A percentile compares a stretch with the other conserved stretches of the same genome.
Evolutionary conservation across 2,329 filamentous ascomycete genomes (phyloP).

Genomic region (Fusarium denticulatum): DNA sequence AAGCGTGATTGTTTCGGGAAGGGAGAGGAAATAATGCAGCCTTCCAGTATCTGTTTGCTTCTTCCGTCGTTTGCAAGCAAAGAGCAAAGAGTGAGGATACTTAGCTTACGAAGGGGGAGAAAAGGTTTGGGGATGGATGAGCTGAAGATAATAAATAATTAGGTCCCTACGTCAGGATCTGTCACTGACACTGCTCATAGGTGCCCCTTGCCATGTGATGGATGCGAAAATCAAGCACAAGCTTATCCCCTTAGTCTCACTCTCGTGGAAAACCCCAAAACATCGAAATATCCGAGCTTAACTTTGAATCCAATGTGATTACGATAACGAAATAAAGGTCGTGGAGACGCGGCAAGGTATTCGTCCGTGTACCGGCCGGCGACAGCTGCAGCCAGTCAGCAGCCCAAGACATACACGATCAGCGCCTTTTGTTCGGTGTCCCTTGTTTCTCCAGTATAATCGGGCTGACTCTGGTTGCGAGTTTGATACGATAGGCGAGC

Average conservation of each 20-base stretch:
- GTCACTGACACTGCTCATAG: neutral
- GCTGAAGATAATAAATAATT: constrained; percentile 7
- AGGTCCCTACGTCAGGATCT: constrained; percentile 9
- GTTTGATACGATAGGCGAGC: constrained; percentile 17
- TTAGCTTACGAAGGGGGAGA: neutral
- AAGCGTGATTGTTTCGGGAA: neutral
- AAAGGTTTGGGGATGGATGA: neutral
- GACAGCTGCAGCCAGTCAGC: constrained; percentile 16
- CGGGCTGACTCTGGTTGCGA: constrained; percentile 12
- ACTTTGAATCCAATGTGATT: neutral
- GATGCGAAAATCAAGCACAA: neutral
- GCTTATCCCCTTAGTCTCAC: neutral
- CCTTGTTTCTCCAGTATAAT: constrained; percentile 1
- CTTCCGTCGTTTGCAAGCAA: neutral
- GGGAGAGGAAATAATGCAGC: neutral
- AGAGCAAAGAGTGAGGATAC: neutral
- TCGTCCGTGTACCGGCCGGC: constrained; percentile 26
- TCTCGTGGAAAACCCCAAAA: constrained; percentile 1
- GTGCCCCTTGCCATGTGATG: neutral
- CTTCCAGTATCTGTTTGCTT: constrained; percentile 9
- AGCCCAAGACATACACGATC: constrained; percentile 13
- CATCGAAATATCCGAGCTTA: constrained; percentile 7
- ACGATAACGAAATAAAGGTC: neutral
- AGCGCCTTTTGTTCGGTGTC: constrained; percentile 7
- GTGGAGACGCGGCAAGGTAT: constrained; percentile 15